Evolutionary conservation across 768 basidiomycete species (phyloP).

Genomic region (Gymnopilus dilepis): DNA sequence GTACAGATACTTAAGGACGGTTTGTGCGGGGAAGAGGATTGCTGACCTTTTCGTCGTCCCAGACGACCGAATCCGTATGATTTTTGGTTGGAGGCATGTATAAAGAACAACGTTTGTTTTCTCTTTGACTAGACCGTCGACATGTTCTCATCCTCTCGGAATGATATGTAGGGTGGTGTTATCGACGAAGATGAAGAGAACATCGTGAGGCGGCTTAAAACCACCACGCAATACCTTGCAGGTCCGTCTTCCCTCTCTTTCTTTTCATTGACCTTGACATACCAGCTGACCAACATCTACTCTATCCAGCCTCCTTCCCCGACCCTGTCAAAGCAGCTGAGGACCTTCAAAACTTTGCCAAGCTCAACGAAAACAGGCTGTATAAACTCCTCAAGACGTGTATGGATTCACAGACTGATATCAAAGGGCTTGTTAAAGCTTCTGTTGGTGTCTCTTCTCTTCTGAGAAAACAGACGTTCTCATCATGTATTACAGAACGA

Average conservation of each 20-base stretch:
- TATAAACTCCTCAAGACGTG: slow-evolving; percentile 86
- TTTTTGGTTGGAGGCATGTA: slow-evolving; percentile 72
- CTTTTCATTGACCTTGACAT: background rate
- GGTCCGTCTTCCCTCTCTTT: slow-evolving; percentile 44
- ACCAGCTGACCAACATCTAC: slow-evolving; percentile 6
- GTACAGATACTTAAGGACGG: slow-evolving; percentile 31
- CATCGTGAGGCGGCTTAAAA: slow-evolving; percentile 58
- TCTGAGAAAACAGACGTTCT: too few relatives aligned
- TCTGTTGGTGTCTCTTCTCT: slow-evolving; percentile 53
- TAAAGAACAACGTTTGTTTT: slow-evolving; percentile 81
- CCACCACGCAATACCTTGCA: slow-evolving; percentile 61
- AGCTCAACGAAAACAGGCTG: slow-evolving; percentile 81
- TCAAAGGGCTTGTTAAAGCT: slow-evolving; percentile 81
- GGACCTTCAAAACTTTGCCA: slow-evolving; percentile 84
- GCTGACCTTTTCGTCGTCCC: background rate
- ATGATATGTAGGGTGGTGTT: slow-evolving; percentile 72
- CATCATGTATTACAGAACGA: slow-evolving; percentile 61
- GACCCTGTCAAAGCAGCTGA: slow-evolving; percentile 79
- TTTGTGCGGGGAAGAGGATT: background rate
- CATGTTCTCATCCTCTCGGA: background rate
- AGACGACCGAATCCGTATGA: slow-evolving; percentile 78
- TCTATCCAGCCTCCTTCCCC: slow-evolving; percentile 52
- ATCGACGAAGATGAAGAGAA: slow-evolving; percentile 83
- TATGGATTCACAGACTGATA: slow-evolving; percentile 83
- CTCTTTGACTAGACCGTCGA: background rate